Conservation (phyloP, 768 basidiomycete species). For the Mycena vitilis region DNA sequence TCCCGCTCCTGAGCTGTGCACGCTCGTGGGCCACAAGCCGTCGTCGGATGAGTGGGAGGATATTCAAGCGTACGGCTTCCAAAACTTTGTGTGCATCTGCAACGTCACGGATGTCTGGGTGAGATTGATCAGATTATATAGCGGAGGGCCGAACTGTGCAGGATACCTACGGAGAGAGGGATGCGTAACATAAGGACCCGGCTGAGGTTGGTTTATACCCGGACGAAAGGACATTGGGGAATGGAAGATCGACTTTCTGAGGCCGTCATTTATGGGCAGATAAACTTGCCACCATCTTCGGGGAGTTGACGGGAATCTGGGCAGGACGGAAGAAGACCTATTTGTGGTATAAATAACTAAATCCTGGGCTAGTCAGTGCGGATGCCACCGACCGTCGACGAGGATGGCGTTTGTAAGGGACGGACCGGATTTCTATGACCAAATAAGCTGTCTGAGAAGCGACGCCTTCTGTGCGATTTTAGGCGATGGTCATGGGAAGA, state of each 20-base stretch:
- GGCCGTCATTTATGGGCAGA: slow-evolving; percentile 28
- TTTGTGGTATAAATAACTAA: slow-evolving; percentile 34
- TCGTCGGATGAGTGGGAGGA: slow-evolving; percentile 77
- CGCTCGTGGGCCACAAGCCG: slow-evolving; percentile 77
- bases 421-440: slow-evolving; percentile 30
- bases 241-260: slow-evolving; percentile 22
- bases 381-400: slow-evolving; percentile 18
- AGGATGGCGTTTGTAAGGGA: slow-evolving; percentile 22
- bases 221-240: slow-evolving; percentile 39
- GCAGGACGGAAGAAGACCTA: slow-evolving; percentile 32
- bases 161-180: slow-evolving; percentile 59
- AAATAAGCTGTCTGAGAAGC: slow-evolving; percentile 27
- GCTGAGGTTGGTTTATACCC: slow-evolving; percentile 36
- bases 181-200: slow-evolving; percentile 55
- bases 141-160: slow-evolving; percentile 15
- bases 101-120: slow-evolving; percentile 80
- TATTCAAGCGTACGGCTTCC: slow-evolving; percentile 78
- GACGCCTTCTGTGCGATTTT: slow-evolving; percentile 29
- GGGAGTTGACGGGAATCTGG: slow-evolving; percentile 54
- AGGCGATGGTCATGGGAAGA: slow-evolving; percentile 32
- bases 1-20: slow-evolving; percentile 76
- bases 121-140: slow-evolving; percentile 5
- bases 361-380: slow-evolving; percentile 29
- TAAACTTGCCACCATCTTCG: slow-evolving; percentile 44
- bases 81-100: slow-evolving; percentile 81